phyloP scores from a whole-genome alignment of 192 early-diverging fungal species.

The Backusella australiensis region DNA sequence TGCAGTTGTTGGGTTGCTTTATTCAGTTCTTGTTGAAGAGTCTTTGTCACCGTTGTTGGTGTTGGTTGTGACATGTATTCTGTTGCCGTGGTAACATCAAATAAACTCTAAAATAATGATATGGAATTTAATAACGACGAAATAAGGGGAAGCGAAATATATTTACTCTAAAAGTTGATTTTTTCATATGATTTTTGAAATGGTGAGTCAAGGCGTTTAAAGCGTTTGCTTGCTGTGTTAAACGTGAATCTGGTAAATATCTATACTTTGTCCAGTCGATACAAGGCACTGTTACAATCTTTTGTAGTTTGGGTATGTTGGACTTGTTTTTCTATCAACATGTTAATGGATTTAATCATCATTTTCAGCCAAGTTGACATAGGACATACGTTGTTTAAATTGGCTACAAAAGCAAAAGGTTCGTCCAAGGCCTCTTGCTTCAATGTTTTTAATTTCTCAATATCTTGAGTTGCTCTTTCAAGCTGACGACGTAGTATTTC shows the following conservation, averaged over 20 bases:
- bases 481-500: slow-evolving; percentile 37
- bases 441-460: slow-evolving; percentile 34
- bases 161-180: slow-evolving; percentile 9
- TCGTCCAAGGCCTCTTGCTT: slow-evolving; percentile 43
- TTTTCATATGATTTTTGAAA: background rate
- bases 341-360: no score
- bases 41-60: background rate
- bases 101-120: slow-evolving; percentile 17
- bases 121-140: background rate
- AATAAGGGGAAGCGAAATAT: no score
- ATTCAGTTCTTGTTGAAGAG: slow-evolving; percentile 15
- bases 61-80: background rate
- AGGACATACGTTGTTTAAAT: background rate
- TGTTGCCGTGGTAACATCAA: slow-evolving; percentile 13
- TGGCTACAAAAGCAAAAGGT: slow-evolving; percentile 40
- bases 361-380: background rate
- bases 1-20: slow-evolving; percentile 17
- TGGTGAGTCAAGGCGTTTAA: slow-evolving; percentile 9
- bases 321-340: background rate
- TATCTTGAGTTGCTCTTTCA: slow-evolving; percentile 40
- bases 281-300: slow-evolving; percentile 30
- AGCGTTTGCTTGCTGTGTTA: slow-evolving; percentile 21
- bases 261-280: slow-evolving; percentile 36
- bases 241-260: slow-evolving; percentile 27
- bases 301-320: slow-evolving; percentile 27